Base-by-base conservation (phyloP, 1,139 yeast genomes). In the Sugiyamaella japonica region DNA sequence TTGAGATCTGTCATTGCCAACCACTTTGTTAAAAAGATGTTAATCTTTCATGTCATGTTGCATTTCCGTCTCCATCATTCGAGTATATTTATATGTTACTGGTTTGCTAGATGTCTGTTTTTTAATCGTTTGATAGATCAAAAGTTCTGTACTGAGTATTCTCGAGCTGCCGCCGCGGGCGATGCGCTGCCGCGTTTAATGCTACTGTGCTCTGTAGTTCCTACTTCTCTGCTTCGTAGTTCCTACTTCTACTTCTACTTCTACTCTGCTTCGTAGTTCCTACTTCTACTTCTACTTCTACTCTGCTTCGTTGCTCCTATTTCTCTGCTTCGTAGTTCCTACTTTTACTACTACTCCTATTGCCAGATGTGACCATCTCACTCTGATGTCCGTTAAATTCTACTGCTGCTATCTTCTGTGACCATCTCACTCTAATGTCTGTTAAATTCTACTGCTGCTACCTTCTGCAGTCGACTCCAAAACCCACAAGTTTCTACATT, bases 361-460 rank as follows among this genome's bases (percentile, higher is more conserved):
- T 6, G 25, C 25, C 25, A 20, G 34, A 29, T 29, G 34, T 13
- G 12, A 5, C 15, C 38, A n/a, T 13, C 38, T 8, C 13, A 3
- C 25, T 3, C 4, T 12, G n/a, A 47, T 48, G 46, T 20, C 40
- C 10, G 51, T 48, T 12, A 67, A 66, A 13, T 81, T 85, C 25
- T 20, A 20, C 5, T 20, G 6, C 6, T n/a, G n/a, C n/a, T 20
- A 20, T 20, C 25, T 3, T 6, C 25, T 29, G 34, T 13, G 12
- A 5, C 15, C 38, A n/a, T 13, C 38, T 8, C 13, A 3, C 25
- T 3, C 4, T 12, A 5, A 47, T 48, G 46, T 20, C 40, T 9
- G 51, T 48, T 12, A 67, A 66, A 13, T 81, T 85, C 59, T 86
- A 86, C 67, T 82, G 87, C 48, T 88, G 87, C 46, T 86, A 86